Evolutionary conservation across 2,329 filamentous ascomycete species (phyloP), one percentile per base, ranked within the genome.

Genomic region (Colletotrichum sojae): DNA sequence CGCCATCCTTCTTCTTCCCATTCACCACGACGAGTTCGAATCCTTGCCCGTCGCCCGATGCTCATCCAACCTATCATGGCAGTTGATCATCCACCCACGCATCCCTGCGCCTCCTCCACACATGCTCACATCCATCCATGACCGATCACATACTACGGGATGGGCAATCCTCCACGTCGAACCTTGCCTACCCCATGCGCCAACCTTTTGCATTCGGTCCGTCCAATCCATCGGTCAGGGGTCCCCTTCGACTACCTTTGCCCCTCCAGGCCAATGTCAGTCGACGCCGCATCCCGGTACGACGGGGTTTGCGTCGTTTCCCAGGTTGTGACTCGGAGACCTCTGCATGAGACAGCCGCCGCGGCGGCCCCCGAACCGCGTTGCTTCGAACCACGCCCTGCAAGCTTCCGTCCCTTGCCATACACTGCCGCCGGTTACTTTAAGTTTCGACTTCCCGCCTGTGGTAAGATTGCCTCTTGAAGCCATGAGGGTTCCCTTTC

Each of bases 181-280:
- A 65, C 66, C 66, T 55, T 51, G 61, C 39, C 49, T 49, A 69
- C 61, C 61, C 61, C 48, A 65, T 65, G 66, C 55, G 66, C 61
- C 66, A 69, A 69, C 55, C 57, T 25, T 61, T 65, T 65, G 66
- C 54, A 65, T 65, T 69, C 66, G 66, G 66, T 65, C 66, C 66
- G 66, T 69, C 61, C 66, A 59, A 51, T 55, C 54, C 53, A 39
- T 64, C 66, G 22, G 10, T 54, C 61, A 51, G 40, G 63, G 54
- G 31, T 16, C 43, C 54, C 22, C 48, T 40, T 15, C 13, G 39
- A 45, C 45, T 3, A 9, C 39, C 60, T 63, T 43, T 48, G 16
- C 22, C 40, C 5, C 16, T 31, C n/a, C 65, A 69, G 36, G n/a
- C 61, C 61, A 65, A 65, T 65, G 60, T 64, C 66, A 59, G 27